Conservation (phyloP, 768 basidiomycete species). For the Auriscalpium vulgare region DNA sequence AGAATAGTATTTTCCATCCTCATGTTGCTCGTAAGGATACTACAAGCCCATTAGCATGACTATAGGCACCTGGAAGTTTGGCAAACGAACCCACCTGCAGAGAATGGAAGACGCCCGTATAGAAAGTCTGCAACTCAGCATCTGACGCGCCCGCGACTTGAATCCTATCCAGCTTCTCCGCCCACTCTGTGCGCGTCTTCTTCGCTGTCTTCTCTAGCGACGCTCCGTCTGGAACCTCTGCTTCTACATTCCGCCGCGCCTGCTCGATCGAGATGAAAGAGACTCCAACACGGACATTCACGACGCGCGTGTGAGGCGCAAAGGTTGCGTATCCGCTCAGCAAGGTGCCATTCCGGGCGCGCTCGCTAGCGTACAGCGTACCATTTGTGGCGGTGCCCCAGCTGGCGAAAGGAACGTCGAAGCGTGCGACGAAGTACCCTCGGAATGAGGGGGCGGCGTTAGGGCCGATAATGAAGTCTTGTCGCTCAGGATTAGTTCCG, state of each 20-base stretch:
- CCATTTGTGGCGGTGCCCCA: conserved; percentile 46
- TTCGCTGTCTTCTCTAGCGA: conserved; percentile 30
- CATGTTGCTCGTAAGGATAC: conserved; percentile 74
- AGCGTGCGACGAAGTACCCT: conserved; percentile 54
- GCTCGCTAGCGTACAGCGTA: conserved; percentile 24
- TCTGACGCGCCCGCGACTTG: conserved; percentile 26
- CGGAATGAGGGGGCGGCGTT: conserved; percentile 24
- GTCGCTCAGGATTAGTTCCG: conserved; percentile 59
- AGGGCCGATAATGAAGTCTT: conserved; percentile 64
- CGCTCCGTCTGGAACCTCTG: conserved; percentile 32
- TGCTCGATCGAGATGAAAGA: conserved; percentile 72
- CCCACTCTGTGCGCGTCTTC: conserved; percentile 28
- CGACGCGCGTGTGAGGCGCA: conserved; percentile 19
- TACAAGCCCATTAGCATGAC: conserved; percentile 21
- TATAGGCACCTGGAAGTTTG: background rate
- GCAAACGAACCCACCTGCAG: conserved; percentile 36
- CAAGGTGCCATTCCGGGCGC: conserved; percentile 31
- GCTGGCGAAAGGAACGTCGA: conserved; percentile 35
- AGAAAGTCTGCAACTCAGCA: conserved; percentile 31
- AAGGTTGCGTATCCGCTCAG: conserved; percentile 49
- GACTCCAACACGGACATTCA: conserved; percentile 57
- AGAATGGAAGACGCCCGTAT: conserved; percentile 57
- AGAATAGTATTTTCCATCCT: conserved; percentile 63
- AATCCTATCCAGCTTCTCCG: conserved; percentile 33
- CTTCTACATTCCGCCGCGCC: conserved; percentile 31